A percentile compares a stretch with the other conserved stretches of the same genome.
Evolutionary conservation across 257 asterid species (phyloP).

Genomic region (Nicotiana undulata): DNA sequence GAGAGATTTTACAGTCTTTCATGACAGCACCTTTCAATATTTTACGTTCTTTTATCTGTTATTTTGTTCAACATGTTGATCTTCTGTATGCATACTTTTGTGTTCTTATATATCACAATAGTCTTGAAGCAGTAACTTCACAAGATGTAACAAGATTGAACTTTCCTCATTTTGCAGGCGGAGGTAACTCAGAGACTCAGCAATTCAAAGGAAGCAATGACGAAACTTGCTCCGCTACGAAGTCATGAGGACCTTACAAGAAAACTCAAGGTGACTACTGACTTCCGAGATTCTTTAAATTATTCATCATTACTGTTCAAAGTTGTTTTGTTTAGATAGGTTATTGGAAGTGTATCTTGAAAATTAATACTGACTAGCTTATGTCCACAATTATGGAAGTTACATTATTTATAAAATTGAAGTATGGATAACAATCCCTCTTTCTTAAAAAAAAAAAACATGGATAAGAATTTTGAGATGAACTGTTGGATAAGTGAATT

Average conservation of each 20-base stretch:
- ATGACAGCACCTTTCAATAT: neutral
- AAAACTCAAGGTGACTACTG: slow-evolving; percentile 51
- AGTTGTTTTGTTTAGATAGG: neutral
- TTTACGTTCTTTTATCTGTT: neutral
- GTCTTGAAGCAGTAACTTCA: neutral
- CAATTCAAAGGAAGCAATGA: slow-evolving; percentile 38
- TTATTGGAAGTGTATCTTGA: neutral
- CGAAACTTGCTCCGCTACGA: slow-evolving; percentile 35
- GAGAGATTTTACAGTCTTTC: neutral
- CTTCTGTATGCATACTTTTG: neutral
- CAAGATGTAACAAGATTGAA: neutral
- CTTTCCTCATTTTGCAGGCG: slow-evolving; percentile 40
- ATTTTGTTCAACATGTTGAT: neutral
- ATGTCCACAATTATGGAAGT: neutral
- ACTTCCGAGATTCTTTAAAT: neutral
- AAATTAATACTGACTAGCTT: neutral
- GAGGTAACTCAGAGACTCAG: slow-evolving; percentile 75
- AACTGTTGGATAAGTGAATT: neutral
- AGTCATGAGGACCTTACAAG: slow-evolving; percentile 82
- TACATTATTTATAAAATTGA: neutral
- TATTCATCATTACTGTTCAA: neutral
- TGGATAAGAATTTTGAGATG: neutral
- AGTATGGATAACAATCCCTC: neutral
- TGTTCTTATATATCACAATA: neutral
- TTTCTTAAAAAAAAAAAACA: too few relatives aligned